These are phyloP conservation scores for Chrysosporium keratinophilum DNA, from an alignment of 2,329 filamentous ascomycete species.

Conservation along the genomic window DNA sequence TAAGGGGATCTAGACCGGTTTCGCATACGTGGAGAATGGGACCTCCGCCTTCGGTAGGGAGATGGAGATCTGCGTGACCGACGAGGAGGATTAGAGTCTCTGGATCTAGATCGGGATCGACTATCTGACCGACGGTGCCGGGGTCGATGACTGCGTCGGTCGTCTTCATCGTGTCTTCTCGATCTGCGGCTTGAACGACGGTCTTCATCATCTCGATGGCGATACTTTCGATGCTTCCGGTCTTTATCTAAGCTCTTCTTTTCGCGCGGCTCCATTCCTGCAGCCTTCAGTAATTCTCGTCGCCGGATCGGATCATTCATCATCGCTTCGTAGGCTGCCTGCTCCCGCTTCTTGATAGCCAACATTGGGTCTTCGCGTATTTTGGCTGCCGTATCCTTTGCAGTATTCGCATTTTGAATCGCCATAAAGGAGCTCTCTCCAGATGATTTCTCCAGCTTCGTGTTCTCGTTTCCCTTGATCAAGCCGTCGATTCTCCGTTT, in stretches of 20 bases:
- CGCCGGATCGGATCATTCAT: slow-evolving; percentile 41
- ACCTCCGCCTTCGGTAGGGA: slow-evolving; percentile 18
- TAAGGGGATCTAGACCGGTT: slow-evolving; percentile 33
- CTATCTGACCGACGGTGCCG: slow-evolving; percentile 36
- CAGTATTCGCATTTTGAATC: slow-evolving; percentile 54
- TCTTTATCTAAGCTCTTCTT: slow-evolving; percentile 30
- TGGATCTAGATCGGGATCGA: slow-evolving; percentile 40
- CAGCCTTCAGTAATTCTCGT: slow-evolving; percentile 53
- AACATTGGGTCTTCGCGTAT: slow-evolving; percentile 83
- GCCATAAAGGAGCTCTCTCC: slow-evolving; percentile 54
- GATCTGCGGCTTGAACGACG: slow-evolving; percentile 17
- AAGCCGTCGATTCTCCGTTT: slow-evolving; percentile 86
- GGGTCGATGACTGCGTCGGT: slow-evolving; percentile 18
- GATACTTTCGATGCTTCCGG: slow-evolving; percentile 40
- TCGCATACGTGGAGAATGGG: slow-evolving; percentile 18
- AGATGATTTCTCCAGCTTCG: slow-evolving; percentile 68
- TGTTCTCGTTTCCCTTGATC: slow-evolving; percentile 67
- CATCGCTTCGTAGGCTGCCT: slow-evolving; percentile 58
- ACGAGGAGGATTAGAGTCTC: slow-evolving; percentile 13
- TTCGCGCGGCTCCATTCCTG: slow-evolving; percentile 26
- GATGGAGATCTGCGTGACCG: slow-evolving; percentile 18
- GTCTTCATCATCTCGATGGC: slow-evolving; percentile 18
- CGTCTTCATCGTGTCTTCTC: slow-evolving; percentile 22
- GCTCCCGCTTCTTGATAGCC: slow-evolving; percentile 86
- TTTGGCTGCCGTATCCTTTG: slow-evolving; percentile 73